Evolutionary conservation across 2,329 filamentous ascomycete genomes (phyloP).

Genomic region (Xenoacremonium recifei): DNA sequence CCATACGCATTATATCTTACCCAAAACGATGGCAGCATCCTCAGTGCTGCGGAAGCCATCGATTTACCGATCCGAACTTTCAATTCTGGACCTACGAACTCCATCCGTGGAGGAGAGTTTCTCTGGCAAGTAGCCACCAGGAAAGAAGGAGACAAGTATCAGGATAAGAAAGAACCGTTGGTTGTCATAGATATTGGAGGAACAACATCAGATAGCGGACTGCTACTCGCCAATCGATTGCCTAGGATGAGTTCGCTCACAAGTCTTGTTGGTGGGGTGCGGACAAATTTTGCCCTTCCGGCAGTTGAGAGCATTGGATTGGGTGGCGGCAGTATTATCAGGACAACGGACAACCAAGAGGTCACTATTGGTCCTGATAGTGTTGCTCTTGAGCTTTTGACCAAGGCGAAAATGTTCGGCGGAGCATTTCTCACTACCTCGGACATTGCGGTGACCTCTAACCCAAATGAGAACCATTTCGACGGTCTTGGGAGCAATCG

Average conservation of each 20-base stretch:
- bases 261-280: slow-evolving; percentile 5
- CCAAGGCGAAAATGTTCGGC: slow-evolving; percentile 6
- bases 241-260: slow-evolving; percentile 9
- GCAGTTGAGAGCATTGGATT: slow-evolving; percentile 11
- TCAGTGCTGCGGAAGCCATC: slow-evolving; percentile 45
- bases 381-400: slow-evolving; percentile 8
- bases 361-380: slow-evolving; percentile 4
- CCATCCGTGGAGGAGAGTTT: slow-evolving; percentile 52
- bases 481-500: slow-evolving; percentile 2
- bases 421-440: slow-evolving; percentile 7
- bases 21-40: slow-evolving; percentile 52
- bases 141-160: slow-evolving; percentile 1
- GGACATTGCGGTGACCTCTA: slow-evolving; percentile 4
- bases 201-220: slow-evolving; percentile 9
- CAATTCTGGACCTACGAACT: slow-evolving; percentile 53
- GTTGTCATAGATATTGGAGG: slow-evolving; percentile 22
- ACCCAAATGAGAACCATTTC: too few species aligned
- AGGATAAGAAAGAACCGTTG: slow-evolving; percentile 30
- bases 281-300: slow-evolving; percentile 11
- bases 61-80: slow-evolving; percentile 53
- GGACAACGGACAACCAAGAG: too few species aligned
- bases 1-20: slow-evolving; percentile 43
- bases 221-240: slow-evolving; percentile 5
- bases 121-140: slow-evolving; percentile 43
- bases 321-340: slow-evolving; percentile 10